Conservation (phyloP, 257 asterid genomes). For the Penstemon davidsonii region DNA sequence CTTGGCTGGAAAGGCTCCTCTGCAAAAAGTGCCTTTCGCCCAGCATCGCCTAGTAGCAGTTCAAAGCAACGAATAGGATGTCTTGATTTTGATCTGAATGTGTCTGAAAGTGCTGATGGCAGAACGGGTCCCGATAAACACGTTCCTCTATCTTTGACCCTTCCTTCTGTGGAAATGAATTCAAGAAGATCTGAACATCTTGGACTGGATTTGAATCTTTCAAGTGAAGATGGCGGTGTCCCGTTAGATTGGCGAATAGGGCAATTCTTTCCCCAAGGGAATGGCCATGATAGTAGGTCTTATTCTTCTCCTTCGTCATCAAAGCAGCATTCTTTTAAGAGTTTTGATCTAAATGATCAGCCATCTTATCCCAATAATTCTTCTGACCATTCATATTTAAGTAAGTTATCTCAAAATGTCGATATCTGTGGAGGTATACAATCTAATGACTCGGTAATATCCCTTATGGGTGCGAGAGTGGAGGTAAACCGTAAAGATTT, state of each 20-base stretch:
- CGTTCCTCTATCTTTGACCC: constrained; percentile 30
- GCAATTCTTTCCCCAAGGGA: constrained; percentile 37
- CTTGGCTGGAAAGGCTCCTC: constrained; percentile 91
- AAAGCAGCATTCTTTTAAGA: constrained; percentile 50
- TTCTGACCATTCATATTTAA: constrained; percentile 36
- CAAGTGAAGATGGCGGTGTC: constrained; percentile 39
- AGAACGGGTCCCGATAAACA: constrained; percentile 35
- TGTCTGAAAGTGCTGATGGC: constrained; percentile 54
- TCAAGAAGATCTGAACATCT: constrained; percentile 52
- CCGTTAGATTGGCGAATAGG: constrained; percentile 46
- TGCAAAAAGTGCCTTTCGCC: constrained; percentile 73
- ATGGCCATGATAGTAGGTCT: constrained; percentile 31
- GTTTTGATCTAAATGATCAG: constrained; percentile 72
- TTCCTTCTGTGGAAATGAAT: constrained; percentile 47
- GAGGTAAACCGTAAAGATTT: constrained; percentile 51
- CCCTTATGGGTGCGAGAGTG: constrained; percentile 76
- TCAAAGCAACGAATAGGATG: constrained; percentile 46
- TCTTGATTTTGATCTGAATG: constrained; percentile 68
- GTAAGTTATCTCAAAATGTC: constrained; percentile 41
- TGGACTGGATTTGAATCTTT: constrained; percentile 60
- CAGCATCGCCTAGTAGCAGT: constrained; percentile 61
- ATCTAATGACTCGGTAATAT: constrained; percentile 52
- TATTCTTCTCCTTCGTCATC: constrained; percentile 58
- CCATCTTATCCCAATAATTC: constrained; percentile 51
- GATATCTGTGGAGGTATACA: constrained; percentile 35